Percentiles rank a stretch among this genome's conserved stretches.
These are phyloP conservation scores for Mercurialis annua DNA, from an alignment of 345 rosid species.

Conservation along the genomic window DNA sequence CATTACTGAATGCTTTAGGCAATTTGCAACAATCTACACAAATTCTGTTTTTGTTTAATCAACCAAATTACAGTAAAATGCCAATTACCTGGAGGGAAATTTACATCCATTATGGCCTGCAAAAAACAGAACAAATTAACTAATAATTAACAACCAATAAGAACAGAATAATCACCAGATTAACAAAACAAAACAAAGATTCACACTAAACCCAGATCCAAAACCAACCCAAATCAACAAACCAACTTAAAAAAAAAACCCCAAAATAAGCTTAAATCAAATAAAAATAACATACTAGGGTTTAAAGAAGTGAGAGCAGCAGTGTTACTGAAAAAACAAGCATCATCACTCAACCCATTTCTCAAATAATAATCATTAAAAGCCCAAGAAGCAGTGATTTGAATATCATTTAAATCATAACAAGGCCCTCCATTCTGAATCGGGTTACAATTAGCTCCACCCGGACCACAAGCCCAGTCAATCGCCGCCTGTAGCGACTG, in stretches of 20 bases:
- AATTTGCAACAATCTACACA: no score
- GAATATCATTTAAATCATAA: conserved; percentile 53
- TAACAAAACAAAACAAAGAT: neutral
- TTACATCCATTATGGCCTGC: conserved; percentile 72
- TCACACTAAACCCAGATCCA: conserved; percentile 4
- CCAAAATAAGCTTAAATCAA: neutral
- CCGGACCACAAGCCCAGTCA: conserved; percentile 79
- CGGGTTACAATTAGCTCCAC: conserved; percentile 54
- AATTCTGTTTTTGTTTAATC: no score
- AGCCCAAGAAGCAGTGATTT: conserved; percentile 63
- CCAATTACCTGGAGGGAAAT: conserved; percentile 66
- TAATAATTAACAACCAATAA: neutral
- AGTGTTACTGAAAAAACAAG: conserved; percentile 61
- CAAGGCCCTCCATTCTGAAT: conserved; percentile 71
- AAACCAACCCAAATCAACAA: neutral
- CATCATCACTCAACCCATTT: conserved; percentile 64
- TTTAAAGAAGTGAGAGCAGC: conserved; percentile 73
- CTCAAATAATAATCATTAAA: conserved; percentile 74
- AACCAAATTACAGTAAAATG: no score
- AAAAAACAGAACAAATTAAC: conserved; percentile 25
- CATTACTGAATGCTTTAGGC: no score
- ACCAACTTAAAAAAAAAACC: neutral
- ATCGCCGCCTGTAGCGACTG: conserved; percentile 59
- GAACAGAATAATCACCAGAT: neutral
- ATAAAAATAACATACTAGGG: conserved; percentile 53